A percentile compares a stretch with the other conserved stretches of the same genome.
These are phyloP conservation scores for Pontederia crassipes DNA, from an alignment of 176 grass and related monocot species.

Conservation along the genomic window DNA sequence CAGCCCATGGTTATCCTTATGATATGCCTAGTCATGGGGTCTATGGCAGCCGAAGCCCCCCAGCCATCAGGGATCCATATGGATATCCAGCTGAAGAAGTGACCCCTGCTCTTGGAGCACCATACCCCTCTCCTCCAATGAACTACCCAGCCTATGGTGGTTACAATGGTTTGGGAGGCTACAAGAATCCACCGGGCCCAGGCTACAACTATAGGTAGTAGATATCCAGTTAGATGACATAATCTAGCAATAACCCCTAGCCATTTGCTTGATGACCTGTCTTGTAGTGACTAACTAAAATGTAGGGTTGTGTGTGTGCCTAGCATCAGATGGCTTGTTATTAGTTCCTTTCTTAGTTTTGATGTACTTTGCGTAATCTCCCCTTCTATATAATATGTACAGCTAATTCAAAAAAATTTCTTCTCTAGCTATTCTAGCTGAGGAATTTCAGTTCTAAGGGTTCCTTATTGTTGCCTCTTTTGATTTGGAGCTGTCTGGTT, in stretches of 20 bases:
- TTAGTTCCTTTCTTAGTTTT: constrained; percentile 50
- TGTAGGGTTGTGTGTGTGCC: constrained; percentile 32
- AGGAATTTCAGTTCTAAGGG: no score
- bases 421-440: no score
- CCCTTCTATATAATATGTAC: no score
- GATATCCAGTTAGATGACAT: constrained; percentile 39
- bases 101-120: constrained; percentile 32
- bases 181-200: constrained; percentile 41
- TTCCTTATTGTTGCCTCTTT: no score
- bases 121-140: constrained; percentile 58
- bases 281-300: constrained; percentile 84
- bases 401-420: no score
- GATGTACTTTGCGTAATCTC: constrained; percentile 20
- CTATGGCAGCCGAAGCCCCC: constrained; percentile 63
- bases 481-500: no score
- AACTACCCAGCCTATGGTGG: constrained; percentile 49
- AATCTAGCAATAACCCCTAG: constrained; percentile 42
- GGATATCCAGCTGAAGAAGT: constrained; percentile 56
- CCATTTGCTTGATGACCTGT: constrained; percentile 39
- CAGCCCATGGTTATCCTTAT: constrained; percentile 41
- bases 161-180: constrained; percentile 42
- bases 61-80: constrained; percentile 52
- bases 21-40: constrained; percentile 36
- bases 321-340: constrained; percentile 38
- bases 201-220: constrained; percentile 78